phyloP scores from a whole-genome alignment of 2,329 filamentous ascomycete genomes.

The Lanzia echinophila region DNA sequence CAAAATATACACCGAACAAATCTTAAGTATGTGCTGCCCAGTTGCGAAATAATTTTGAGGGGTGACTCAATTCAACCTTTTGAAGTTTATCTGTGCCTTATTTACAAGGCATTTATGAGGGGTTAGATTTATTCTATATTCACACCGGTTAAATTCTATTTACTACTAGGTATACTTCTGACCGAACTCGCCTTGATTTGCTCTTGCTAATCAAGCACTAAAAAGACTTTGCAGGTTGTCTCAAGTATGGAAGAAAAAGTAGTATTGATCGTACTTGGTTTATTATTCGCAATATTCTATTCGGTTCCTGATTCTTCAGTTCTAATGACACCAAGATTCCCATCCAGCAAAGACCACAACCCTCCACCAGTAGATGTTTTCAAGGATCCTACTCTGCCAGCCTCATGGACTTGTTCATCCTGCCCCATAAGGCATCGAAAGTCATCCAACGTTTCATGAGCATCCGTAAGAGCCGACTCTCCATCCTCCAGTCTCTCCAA shows the following conservation, averaged over 20 bases:
- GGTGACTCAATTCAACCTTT: constrained; percentile 11
- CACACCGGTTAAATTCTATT: not conserved
- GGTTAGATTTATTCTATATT: not conserved
- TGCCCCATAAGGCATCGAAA: constrained; percentile 43
- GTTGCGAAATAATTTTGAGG: not conserved
- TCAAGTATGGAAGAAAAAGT: not conserved
- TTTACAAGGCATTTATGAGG: constrained; percentile 1
- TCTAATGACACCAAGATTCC: constrained; percentile 28
- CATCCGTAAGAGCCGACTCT: constrained; percentile 47
- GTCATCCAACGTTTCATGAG: constrained; percentile 43
- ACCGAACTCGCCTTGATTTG: not conserved
- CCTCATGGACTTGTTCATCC: not conserved
- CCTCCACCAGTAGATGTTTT: constrained; percentile 8
- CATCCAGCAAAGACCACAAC: constrained; percentile 29
- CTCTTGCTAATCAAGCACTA: not conserved
- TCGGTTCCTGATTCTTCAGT: constrained; percentile 8
- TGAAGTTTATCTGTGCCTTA: constrained; percentile 3
- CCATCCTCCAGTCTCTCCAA: constrained; percentile 55
- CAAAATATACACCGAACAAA: not conserved
- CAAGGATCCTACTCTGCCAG: not conserved
- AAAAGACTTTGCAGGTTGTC: not conserved
- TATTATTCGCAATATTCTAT: not conserved
- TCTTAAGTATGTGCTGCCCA: not conserved
- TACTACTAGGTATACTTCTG: not conserved
- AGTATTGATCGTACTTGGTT: not conserved